A percentile compares a stretch with the other conserved stretches of the same genome.
Evolutionary conservation across 2,329 filamentous ascomycete species (phyloP).

Genomic region (Aplosporella prunicola): DNA sequence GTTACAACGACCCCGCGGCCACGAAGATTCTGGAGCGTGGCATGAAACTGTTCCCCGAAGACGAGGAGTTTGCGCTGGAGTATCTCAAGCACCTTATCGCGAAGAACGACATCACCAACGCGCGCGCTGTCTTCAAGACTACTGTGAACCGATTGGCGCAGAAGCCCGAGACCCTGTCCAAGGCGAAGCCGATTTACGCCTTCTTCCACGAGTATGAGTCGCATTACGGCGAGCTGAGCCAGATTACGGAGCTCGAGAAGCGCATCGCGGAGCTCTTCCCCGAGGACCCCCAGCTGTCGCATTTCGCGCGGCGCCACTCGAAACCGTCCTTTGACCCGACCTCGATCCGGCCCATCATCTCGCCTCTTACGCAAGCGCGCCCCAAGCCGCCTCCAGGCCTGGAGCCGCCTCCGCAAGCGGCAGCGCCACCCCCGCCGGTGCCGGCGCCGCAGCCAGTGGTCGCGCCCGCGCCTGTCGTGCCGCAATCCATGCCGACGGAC

Average conservation of each 20-base stretch:
- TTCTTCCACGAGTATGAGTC: constrained; percentile 97
- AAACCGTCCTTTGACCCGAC: constrained; percentile 65
- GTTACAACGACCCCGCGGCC: constrained; percentile 87
- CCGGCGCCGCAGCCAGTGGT: constrained; percentile 1
- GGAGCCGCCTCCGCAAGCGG: constrained; percentile 3
- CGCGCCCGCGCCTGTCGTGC: background rate
- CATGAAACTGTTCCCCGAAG: constrained; percentile 84
- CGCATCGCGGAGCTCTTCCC: constrained; percentile 93
- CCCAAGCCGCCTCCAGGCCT: constrained; percentile 20
- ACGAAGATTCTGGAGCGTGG: constrained; percentile 95
- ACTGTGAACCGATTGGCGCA: constrained; percentile 73
- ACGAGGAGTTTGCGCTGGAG: constrained; percentile 87
- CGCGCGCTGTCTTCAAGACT: constrained; percentile 90
- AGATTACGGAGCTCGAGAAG: constrained; percentile 82
- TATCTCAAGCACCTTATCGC: constrained; percentile 92
- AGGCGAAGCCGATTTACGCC: constrained; percentile 74
- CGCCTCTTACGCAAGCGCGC: constrained; percentile 66
- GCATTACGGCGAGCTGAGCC: constrained; percentile 81
- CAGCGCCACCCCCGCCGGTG: background rate
- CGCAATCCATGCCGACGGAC: constrained; percentile 2
- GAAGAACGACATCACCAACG: constrained; percentile 89
- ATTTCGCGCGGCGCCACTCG: constrained; percentile 69
- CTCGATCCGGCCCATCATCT: constrained; percentile 71
- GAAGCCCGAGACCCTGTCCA: constrained; percentile 63
- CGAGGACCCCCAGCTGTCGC: constrained; percentile 65